phyloP scores from a whole-genome alignment of 768 basidiomycete genomes.

The Lentinula detonsa region DNA sequence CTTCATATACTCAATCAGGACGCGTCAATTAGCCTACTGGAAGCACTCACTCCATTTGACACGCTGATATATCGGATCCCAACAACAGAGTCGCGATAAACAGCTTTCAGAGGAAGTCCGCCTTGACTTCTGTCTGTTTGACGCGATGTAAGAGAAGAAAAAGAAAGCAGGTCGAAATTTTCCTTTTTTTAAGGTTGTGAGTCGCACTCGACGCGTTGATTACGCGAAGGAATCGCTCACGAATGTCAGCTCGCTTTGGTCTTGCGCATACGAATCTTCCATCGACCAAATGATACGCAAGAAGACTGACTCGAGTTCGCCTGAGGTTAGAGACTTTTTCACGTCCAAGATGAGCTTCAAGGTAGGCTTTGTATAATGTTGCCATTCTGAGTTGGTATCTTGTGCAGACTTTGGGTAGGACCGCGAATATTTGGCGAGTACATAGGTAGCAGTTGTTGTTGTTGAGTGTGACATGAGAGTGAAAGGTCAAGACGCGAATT shows the following conservation, averaged over 20 bases:
- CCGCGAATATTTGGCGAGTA: constrained; percentile 61
- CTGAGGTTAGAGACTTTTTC: constrained; percentile 36
- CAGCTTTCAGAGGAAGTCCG: constrained; percentile 71
- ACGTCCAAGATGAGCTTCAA: constrained; percentile 60
- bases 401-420: constrained; percentile 39
- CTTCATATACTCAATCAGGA: constrained; percentile 26
- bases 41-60: constrained; percentile 15
- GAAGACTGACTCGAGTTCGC: constrained; percentile 56
- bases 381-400: constrained; percentile 51
- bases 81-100: constrained; percentile 67
- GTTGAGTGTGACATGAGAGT: constrained; percentile 38
- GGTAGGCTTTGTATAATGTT: constrained; percentile 69
- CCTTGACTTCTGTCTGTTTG: constrained; percentile 23
- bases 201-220: neutral
- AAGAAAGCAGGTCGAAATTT: constrained; percentile 68
- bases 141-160: constrained; percentile 41
- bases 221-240: constrained; percentile 33
- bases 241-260: constrained; percentile 57
- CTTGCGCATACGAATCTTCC: constrained; percentile 29
- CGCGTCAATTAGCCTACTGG: neutral
- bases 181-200: constrained; percentile 75
- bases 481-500: neutral
- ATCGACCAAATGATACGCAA: constrained; percentile 63
- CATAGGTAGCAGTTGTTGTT: constrained; percentile 51
- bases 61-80: constrained; percentile 71